Base-by-base conservation (phyloP, 345 rosid genomes). In the Microthlaspi erraticum region DNA sequence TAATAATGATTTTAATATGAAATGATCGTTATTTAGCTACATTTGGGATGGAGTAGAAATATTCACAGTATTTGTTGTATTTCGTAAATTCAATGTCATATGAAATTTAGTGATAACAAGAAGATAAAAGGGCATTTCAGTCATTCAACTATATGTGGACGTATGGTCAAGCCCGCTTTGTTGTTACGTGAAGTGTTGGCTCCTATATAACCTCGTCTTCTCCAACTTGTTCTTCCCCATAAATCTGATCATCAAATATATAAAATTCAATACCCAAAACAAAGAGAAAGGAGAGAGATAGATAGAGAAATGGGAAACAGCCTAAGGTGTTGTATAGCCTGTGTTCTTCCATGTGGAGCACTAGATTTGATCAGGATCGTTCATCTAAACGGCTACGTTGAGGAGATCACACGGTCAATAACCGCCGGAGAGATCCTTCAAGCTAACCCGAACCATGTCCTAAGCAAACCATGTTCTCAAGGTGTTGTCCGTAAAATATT, bases 311-410 rank as follows among this genome's bases (percentile, higher is more conserved):
- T 94, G 99, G 97, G 99, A 16, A 94, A 94, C 73, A 89, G 87
- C 46, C 36, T 94, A 73, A 86, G 95, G 80, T 94, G 96, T 51
- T 94, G 96, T 79, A 71, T 94, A 81, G 96, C 95, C 33, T 94
- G 97, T 72, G 82, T 94, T 50, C 90, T 91, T 76, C 96, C 99
- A 1, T 94, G 93, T 64, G 99, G 97, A 58, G 99, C 97, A 26
- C 82, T 94, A 44, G 99, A 94, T 62, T 81, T 94, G 81, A 91
- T 91, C 81, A 84, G 99, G 11, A 82, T 94, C 76, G 97, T 94
- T 77, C 99, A 94, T 78, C 65, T 94, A 63, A 91, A 85, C 63
- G 98, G 99, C 73, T 66, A 76, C 76, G 85, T 91, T 1, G 96
- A 94, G 18, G 99, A 94, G 59, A 83, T 89, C 17, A 83, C 97